A percentile compares a stretch with the other conserved stretches of the same genome.
Evolutionary conservation across 306 rosid genomes (phyloP).

Genomic region (Carpinus viminea): DNA sequence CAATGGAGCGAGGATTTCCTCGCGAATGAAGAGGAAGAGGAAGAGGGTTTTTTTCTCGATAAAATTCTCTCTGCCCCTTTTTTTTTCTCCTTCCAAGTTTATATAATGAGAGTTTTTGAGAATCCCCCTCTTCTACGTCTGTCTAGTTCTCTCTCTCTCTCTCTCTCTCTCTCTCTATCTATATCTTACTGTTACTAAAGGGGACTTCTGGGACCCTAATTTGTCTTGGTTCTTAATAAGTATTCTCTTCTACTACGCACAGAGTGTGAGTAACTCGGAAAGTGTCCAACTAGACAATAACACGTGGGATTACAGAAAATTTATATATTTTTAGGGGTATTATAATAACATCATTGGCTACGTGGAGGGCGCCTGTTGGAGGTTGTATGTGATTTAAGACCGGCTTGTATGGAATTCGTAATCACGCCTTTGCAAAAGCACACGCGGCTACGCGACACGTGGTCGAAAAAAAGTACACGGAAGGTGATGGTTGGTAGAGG

Average conservation of each 20-base stretch:
- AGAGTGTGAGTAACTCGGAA: too few species aligned
- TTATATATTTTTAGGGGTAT: neutral
- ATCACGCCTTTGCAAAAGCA: neutral
- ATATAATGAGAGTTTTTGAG: neutral
- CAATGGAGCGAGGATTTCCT: neutral
- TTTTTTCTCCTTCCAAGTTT: neutral
- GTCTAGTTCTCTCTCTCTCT: neutral
- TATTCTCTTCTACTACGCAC: neutral
- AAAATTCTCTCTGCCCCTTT: neutral
- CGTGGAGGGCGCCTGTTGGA: neutral
- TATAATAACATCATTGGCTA: neutral
- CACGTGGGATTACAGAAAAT: neutral
- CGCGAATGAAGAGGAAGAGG: neutral
- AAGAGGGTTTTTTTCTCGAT: neutral
- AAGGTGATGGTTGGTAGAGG: neutral
- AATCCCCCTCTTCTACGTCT: neutral
- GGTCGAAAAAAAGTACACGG: neutral
- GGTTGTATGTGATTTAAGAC: neutral
- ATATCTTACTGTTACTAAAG: neutral
- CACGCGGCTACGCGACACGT: conserved; percentile 15
- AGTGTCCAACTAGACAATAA: neutral
- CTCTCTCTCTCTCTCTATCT: conserved; percentile 6
- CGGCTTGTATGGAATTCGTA: neutral
- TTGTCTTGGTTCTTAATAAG: neutral
- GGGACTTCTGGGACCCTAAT: conserved; percentile 5